Evolutionary conservation across 768 basidiomycete species (phyloP), one percentile per base, ranked within the genome.

Genomic region (Russula sp.): DNA sequence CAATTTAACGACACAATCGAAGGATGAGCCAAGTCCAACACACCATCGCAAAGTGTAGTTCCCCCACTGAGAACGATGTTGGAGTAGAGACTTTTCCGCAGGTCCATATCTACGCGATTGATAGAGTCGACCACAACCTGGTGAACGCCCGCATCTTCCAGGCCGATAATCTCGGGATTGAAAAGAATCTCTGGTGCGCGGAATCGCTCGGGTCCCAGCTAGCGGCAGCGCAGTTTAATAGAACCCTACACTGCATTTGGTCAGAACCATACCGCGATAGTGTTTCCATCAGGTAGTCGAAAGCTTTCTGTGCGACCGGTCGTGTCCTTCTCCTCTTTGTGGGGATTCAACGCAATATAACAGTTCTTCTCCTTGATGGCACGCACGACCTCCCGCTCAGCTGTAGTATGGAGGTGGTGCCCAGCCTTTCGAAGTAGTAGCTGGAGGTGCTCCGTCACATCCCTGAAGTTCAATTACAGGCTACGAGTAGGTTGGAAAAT

Each of bases 121-220:
- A 98, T 98, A 8, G 95, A 95, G 76, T 99, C 94, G n/a, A 98
- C 93, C 13, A 98, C 89, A 41, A 98, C 93, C 74, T 99, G 95
- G 73, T 98, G 97, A 11, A 98, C 93, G 56, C 97, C 97, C 29
- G 92, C 87, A 69, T 96, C 94, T 75, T 99, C 97, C 68, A 91
- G 87, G 7, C 97, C 97, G 67, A 98, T 88, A 53, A 98, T 76
- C 73, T 98, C 95, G 34, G 97, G 97, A 71, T 97, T 96, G 79
- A 99, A 99, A 55, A 99, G 76, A 60, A 98, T 93, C 73, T 99
- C 97, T 36, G 97, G 94, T 11, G 97, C 97, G 67, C 93, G 85
- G 80, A 96, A 98, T 59, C 96, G 86, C 75, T 98, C 97, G 54
- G 88, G 77, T 57, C 94, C 94, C 65, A 99, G 86, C 96, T 98